A percentile compares a stretch with the other conserved stretches of the same genome.
Conservation (phyloP, 106 monocot species). For the Xerophyta viscosa region DNA sequence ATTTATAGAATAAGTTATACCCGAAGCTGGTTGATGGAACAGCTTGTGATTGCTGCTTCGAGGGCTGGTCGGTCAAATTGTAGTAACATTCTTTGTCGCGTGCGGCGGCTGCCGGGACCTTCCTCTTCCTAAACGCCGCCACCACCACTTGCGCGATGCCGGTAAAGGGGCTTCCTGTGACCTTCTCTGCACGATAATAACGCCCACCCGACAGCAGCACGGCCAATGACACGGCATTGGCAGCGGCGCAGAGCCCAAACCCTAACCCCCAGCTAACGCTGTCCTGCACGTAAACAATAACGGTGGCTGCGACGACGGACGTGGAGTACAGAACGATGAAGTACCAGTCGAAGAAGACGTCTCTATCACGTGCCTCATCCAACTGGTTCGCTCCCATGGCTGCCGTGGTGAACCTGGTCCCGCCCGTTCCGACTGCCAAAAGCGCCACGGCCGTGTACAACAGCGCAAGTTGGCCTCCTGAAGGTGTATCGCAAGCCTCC, state of each 20-base stretch:
- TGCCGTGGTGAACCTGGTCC: conserved; percentile 37
- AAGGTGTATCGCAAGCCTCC: conserved; percentile 11
- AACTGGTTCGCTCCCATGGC: conserved; percentile 63
- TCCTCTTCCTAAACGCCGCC: conserved; percentile 40
- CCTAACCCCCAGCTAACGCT: conserved; percentile 53
- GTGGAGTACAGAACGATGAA: conserved; percentile 33
- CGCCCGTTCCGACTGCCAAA: conserved; percentile 25
- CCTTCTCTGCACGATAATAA: conserved; percentile 18
- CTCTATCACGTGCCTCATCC: conserved; percentile 23
- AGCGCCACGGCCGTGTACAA: conserved; percentile 30
- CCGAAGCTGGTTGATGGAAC: conserved; percentile 10
- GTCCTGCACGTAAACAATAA: conserved; percentile 59
- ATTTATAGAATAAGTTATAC: too few relatives aligned
- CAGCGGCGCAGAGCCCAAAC: conserved; percentile 21
- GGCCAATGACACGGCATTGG: conserved; percentile 9
- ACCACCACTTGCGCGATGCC: conserved; percentile 38
- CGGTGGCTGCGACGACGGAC: conserved; percentile 31
- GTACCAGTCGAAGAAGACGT: conserved; percentile 66
- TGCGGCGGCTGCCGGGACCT: conserved; percentile 2
- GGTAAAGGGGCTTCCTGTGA: conserved; percentile 51
- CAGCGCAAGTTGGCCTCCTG: conserved; percentile 24
- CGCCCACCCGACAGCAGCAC: conserved; percentile 25
- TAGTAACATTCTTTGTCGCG: conserved; percentile 18
- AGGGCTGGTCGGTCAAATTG: not conserved
- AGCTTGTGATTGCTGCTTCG: not conserved